Percentiles rank a stretch among this genome's conserved stretches.
Conservation (phyloP, 495 filamentous ascomycete species). For the Tuber calosporum region DNA sequence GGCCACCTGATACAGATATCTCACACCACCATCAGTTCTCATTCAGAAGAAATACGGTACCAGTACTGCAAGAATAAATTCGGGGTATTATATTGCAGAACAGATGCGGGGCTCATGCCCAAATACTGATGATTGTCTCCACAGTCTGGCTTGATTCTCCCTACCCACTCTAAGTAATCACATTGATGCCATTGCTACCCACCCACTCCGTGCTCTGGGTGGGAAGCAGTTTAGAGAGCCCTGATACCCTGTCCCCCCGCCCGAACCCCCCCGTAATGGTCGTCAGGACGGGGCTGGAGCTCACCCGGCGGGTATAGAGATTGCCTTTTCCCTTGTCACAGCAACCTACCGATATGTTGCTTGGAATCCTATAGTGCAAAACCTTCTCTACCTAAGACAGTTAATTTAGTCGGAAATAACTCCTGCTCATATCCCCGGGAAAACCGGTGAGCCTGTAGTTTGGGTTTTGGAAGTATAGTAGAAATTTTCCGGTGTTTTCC, state of each 20-base stretch:
- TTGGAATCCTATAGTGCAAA: not conserved
- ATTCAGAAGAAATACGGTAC: not conserved
- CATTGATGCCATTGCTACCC: not conserved
- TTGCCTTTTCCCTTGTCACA: not conserved
- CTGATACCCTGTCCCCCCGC: not conserved
- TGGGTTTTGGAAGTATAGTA: not conserved
- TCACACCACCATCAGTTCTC: not conserved
- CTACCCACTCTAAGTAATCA: not conserved
- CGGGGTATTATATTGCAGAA: not conserved
- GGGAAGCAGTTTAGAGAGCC: not conserved
- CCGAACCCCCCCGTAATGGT: not conserved
- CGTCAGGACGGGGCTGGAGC: not conserved
- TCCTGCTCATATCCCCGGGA: not conserved
- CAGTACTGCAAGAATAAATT: not conserved
- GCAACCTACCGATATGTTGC: not conserved
- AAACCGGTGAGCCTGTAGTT: not conserved
- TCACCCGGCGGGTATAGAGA: not conserved
- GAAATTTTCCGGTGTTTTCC: not conserved
- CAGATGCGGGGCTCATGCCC: not conserved
- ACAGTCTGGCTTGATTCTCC: not conserved
- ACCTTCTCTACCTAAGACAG: not conserved
- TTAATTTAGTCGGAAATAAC: not conserved
- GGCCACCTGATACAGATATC: not conserved
- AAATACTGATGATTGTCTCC: not conserved
- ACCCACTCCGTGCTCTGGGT: not conserved